phyloP scores from a whole-genome alignment of 2,329 filamentous ascomycete species.

The Pyrenochaeta sp. region DNA sequence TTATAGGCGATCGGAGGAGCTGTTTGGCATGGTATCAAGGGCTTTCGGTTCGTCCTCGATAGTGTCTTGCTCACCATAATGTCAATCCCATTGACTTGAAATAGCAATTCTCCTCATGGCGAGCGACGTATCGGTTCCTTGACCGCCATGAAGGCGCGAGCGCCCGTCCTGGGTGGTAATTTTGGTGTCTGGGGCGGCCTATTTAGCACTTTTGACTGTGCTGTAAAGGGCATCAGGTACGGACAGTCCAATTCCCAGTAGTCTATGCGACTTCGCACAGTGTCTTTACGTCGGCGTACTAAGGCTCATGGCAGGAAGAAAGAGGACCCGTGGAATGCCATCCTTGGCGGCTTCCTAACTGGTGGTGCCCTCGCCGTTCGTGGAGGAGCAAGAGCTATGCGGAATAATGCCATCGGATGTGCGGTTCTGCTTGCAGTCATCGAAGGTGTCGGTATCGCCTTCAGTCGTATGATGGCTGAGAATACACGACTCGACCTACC shows the following conservation, averaged over 20 bases:
- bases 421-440: slow-evolving; percentile 93
- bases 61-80: background rate
- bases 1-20: slow-evolving; percentile 49
- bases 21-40: slow-evolving; percentile 96
- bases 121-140: slow-evolving; percentile 92
- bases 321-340: slow-evolving; percentile 98
- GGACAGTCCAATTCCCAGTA: background rate
- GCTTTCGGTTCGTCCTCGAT: slow-evolving; percentile 62
- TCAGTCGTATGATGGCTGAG: slow-evolving; percentile 90
- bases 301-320: slow-evolving; percentile 65
- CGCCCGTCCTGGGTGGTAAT: slow-evolving; percentile 94
- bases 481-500: slow-evolving; percentile 77
- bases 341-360: slow-evolving; percentile 96
- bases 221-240: slow-evolving; percentile 78
- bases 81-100: slow-evolving; percentile 8
- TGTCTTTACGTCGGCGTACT: background rate
- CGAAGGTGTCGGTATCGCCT: slow-evolving; percentile 93
- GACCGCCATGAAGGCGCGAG: slow-evolving; percentile 95
- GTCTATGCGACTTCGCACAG: background rate
- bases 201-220: slow-evolving; percentile 94
- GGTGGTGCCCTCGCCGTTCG: slow-evolving; percentile 83
- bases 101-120: slow-evolving; percentile 66
- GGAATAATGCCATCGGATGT: slow-evolving; percentile 95
- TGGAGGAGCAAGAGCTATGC: slow-evolving; percentile 87
- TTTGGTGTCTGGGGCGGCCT: slow-evolving; percentile 97